Percentiles rank a stretch among this genome's conserved stretches.
Evolutionary conservation across 2,329 filamentous ascomycete species (phyloP).

Genomic region (Fusarium verticillioides): DNA sequence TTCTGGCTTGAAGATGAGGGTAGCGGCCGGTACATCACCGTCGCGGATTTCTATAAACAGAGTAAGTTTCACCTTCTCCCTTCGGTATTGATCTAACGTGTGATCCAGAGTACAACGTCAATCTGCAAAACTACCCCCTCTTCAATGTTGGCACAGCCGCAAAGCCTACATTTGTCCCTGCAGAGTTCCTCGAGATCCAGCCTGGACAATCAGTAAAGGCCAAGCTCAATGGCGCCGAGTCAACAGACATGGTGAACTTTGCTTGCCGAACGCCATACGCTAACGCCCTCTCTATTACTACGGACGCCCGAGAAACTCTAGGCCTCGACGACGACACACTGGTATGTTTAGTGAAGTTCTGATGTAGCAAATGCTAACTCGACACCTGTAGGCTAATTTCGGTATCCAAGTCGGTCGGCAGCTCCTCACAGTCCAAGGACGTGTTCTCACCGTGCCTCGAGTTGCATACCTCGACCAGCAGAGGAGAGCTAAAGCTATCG

Average conservation of each 20-base stretch:
- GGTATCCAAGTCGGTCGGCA: slow-evolving; percentile 69
- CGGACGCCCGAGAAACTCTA: slow-evolving; percentile 66
- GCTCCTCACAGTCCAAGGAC: slow-evolving; percentile 77
- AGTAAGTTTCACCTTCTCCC: slow-evolving; percentile 47
- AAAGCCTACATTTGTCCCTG: slow-evolving; percentile 72
- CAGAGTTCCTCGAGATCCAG: slow-evolving; percentile 72
- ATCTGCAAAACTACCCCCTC: slow-evolving; percentile 61
- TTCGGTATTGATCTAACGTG: slow-evolving; percentile 10
- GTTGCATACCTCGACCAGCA: slow-evolving; percentile 65
- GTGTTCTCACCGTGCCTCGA: slow-evolving; percentile 70
- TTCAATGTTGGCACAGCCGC: slow-evolving; percentile 71
- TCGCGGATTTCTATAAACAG: slow-evolving; percentile 57
- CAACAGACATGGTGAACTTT: slow-evolving; percentile 75
- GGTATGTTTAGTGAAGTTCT: slow-evolving; percentile 16
- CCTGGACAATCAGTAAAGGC: slow-evolving; percentile 72
- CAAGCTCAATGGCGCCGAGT: slow-evolving; percentile 70
- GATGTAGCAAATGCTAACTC: slow-evolving; percentile 14
- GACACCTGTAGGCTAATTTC: slow-evolving; percentile 58
- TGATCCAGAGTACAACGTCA: slow-evolving; percentile 50
- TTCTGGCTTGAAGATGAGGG: slow-evolving; percentile 47
- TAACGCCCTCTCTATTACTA: slow-evolving; percentile 75
- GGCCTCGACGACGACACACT: slow-evolving; percentile 63
- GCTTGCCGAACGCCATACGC: slow-evolving; percentile 73
- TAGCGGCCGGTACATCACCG: slow-evolving; percentile 48
- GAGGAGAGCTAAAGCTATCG: slow-evolving; percentile 42